Evolutionary conservation across 352 stramenopile species (phyloP).

Genomic region (Globisporangium canariense): DNA sequence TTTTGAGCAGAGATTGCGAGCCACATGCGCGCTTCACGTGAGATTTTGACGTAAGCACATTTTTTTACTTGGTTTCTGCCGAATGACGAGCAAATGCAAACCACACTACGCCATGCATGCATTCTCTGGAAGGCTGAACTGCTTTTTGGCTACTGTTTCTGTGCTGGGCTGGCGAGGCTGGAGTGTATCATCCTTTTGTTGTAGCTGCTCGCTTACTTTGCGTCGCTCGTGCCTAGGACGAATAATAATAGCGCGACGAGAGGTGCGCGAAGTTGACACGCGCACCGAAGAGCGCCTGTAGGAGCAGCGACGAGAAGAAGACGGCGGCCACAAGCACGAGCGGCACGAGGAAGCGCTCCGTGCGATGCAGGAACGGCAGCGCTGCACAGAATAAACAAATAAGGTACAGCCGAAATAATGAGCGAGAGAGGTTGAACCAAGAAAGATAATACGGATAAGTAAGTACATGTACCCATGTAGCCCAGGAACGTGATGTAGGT

Average conservation of each 20-base stretch:
- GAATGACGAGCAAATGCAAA: neutral
- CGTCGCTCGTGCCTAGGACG: conserved; percentile 18
- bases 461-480: conserved; percentile 81
- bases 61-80: neutral
- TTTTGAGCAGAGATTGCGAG: neutral
- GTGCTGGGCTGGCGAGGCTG: no score
- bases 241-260: conserved; percentile 84
- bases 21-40: neutral
- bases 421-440: neutral
- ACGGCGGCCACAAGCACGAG: conserved; percentile 69
- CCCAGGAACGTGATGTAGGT: conserved; percentile 98
- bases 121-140: neutral
- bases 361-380: conserved; percentile 88
- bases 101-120: neutral
- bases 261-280: conserved; percentile 72
- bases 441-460: neutral
- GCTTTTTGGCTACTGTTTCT: neutral
- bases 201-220: neutral
- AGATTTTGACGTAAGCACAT: neutral
- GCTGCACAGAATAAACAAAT: conserved; percentile 27
- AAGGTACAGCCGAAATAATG: neutral
- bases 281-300: conserved; percentile 66
- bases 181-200: neutral
- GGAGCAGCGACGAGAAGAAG: conserved; percentile 80
- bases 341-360: conserved; percentile 87